Evolutionary conservation across 2,329 filamentous ascomycete species (phyloP), one percentile per base, ranked within the genome.

Genomic region (Alternaria burnsii): DNA sequence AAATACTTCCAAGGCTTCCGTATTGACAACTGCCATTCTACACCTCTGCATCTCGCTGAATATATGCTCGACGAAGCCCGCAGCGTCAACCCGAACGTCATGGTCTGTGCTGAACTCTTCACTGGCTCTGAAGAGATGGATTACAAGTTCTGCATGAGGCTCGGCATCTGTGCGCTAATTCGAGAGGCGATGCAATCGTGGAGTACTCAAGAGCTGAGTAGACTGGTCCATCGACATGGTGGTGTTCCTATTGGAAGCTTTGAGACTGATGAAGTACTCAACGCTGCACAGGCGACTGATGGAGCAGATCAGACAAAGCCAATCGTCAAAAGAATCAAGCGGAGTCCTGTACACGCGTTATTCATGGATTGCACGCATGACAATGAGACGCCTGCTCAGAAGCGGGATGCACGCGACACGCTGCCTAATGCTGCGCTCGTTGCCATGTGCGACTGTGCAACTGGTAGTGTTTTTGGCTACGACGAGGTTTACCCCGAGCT

Each of bases 311-410:
- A 58, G 32, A 38, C 50, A 3, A 60, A 65, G 22, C 43, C 52
- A 70, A 86, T 91, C 18, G 85, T 97, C 67, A 91, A 90, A 66
- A 90, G 86, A 63, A 94, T 99, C 78, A 92, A 92, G 67, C 89
- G 91, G n/a, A 91, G 89, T 4, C 92, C 94, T 4, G 91, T 98
- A 0, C 94, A 97, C 67, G 95, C 94, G 1, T 83, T 99, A 1
- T 97, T 99, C 80, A 98, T 98, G 93, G 96, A 99, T 77, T 99
- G 96, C 79, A 99, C 96, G 0, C 95, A 99, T 78, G 95, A 99
- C 81, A 99, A 99, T 71, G 94, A 99, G 80, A 91, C 93, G 2
- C 95, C 95, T 0, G 92, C 94, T 1, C 94, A 99, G 79, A 97
- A 97, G 79, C 87, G 96, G 41, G 94, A 97, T 76, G 94, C 94